A percentile compares a stretch with the other conserved stretches of the same genome.
Evolutionary conservation across 306 rosid species (phyloP).

Genomic region (Alnus glutinosa): DNA sequence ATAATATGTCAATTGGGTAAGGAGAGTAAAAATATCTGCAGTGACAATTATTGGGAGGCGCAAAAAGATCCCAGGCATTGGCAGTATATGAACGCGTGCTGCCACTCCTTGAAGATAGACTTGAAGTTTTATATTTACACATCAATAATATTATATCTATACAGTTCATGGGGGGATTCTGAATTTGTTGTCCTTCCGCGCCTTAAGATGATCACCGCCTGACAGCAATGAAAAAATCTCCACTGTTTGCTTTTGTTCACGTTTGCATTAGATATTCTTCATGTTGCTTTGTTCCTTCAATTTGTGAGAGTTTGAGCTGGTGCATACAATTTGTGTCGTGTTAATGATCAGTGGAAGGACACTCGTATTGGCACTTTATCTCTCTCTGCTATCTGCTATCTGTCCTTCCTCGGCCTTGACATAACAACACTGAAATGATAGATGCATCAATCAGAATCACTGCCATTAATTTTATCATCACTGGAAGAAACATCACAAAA

Average conservation of each 20-base stretch:
- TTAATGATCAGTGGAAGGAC: conserved; percentile 9
- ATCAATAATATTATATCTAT: too few species aligned
- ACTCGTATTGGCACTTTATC: conserved; percentile 21
- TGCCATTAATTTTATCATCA: conserved; percentile 21
- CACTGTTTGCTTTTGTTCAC: background rate
- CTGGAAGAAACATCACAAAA: conserved; percentile 24
- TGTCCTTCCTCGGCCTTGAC: conserved; percentile 89
- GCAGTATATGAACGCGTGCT: too few species aligned
- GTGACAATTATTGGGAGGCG: background rate
- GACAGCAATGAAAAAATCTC: background rate
- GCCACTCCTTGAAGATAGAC: too few species aligned
- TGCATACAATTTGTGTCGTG: background rate
- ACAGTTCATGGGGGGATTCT: too few species aligned
- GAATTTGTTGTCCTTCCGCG: too few species aligned
- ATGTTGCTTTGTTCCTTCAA: background rate
- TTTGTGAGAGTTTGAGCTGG: conserved; percentile 17
- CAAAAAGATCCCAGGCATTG: background rate
- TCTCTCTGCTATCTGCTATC: conserved; percentile 23
- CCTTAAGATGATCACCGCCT: too few species aligned
- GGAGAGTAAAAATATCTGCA: background rate
- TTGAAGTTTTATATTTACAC: too few species aligned
- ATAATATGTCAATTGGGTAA: background rate
- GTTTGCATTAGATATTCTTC: background rate
- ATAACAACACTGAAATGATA: conserved; percentile 83
- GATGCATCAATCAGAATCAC: conserved; percentile 74